Conservation (phyloP, 176 grass and related monocot species). For the Dendrocalamus sinicus region DNA sequence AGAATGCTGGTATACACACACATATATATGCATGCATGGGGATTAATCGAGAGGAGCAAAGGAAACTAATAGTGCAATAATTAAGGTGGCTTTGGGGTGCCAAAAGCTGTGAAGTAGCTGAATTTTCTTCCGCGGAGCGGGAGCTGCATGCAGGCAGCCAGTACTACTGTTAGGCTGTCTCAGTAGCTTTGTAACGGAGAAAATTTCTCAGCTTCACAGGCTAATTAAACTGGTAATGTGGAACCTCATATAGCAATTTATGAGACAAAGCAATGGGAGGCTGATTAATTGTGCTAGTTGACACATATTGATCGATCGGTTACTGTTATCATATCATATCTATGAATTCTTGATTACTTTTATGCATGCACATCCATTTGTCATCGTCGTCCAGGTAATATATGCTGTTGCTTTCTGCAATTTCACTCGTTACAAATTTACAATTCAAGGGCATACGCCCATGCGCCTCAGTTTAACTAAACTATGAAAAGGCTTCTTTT, state of each 20-base stretch:
- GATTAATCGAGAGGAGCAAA: background rate
- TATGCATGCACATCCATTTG: background rate
- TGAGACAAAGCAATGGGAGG: constrained; percentile 22
- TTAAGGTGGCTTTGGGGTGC: constrained; percentile 31
- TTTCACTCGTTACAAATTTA: background rate
- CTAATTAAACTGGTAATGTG: constrained; percentile 44
- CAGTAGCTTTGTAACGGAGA: constrained; percentile 57
- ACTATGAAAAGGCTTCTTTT: background rate
- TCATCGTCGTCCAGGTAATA: background rate
- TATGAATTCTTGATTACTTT: constrained; percentile 8
- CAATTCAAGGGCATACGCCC: background rate
- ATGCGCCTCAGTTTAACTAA: background rate
- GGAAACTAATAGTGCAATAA: constrained; percentile 11
- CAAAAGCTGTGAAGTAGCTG: constrained; percentile 78
- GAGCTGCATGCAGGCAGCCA: constrained; percentile 10
- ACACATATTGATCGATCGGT: background rate
- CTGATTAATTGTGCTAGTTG: background rate
- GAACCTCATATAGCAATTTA: constrained; percentile 27
- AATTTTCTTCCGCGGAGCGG: constrained; percentile 74
- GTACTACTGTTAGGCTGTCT: background rate
- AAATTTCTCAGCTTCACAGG: constrained; percentile 90
- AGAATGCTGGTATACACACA: background rate
- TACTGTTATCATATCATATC: background rate
- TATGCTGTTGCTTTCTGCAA: constrained; percentile 1
- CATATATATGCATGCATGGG: background rate